Conservation (phyloP, 108 stramenopile species). For the Cyclotella sp. region DNA sequence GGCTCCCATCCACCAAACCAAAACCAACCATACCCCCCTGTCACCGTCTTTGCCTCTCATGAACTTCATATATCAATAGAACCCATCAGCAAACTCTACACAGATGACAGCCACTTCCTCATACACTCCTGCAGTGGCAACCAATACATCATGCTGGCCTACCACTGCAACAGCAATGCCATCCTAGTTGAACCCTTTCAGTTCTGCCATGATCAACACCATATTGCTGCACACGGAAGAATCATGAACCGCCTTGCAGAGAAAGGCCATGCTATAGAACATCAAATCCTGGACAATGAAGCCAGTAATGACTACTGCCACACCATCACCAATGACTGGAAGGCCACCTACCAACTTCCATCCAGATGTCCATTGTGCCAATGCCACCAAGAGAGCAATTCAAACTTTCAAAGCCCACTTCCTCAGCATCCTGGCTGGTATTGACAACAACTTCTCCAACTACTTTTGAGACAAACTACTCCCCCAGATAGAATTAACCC, state of each 20-base stretch:
- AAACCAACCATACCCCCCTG: no score
- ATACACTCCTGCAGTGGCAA: background rate
- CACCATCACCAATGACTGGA: background rate
- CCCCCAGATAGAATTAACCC: background rate
- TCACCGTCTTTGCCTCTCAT: no score
- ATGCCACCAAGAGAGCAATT: background rate
- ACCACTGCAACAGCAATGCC: background rate
- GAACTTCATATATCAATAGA: no score
- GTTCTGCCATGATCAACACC: background rate
- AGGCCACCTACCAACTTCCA: background rate
- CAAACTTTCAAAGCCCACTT: background rate
- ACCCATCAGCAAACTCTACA: no score
- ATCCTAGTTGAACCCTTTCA: background rate
- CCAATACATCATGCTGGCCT: constrained; percentile 6
- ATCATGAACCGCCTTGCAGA: background rate
- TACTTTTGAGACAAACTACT: background rate
- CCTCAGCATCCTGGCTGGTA: no score
- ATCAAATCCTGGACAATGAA: background rate
- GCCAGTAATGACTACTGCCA: background rate
- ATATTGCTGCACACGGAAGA: background rate
- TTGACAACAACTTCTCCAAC: background rate
- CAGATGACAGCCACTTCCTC: background rate
- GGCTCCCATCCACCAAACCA: no score
- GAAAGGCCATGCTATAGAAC: background rate
- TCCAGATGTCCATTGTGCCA: background rate